Conservation (phyloP, 2,329 filamentous ascomycete genomes). For the Diaporthe sp. region DNA sequence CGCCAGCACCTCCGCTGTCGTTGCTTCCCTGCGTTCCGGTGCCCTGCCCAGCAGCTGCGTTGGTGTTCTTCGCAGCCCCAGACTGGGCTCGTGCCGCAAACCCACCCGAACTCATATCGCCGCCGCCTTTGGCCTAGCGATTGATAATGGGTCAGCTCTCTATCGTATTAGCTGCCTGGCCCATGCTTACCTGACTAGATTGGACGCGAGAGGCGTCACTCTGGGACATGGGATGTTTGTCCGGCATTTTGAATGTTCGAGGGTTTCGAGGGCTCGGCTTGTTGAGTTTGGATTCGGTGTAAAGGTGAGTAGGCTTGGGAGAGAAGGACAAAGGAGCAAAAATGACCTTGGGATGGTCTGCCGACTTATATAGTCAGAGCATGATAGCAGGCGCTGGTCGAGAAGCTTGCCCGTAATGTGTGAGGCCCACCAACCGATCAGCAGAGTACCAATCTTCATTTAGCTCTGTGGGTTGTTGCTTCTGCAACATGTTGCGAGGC, state of each 20-base stretch:
- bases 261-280: neutral
- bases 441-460: too few species aligned
- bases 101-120: constrained; percentile 9
- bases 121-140: neutral
- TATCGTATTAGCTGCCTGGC: too few species aligned
- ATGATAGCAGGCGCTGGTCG: neutral
- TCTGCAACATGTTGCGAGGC: neutral
- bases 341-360: neutral
- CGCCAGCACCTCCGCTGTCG: neutral
- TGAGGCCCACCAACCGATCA: neutral
- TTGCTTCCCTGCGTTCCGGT: neutral
- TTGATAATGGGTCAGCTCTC: neutral
- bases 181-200: neutral
- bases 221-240: neutral
- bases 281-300: neutral
- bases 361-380: neutral
- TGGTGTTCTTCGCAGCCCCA: neutral
- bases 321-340: neutral
- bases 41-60: neutral
- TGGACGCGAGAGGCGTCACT: constrained; percentile 14
- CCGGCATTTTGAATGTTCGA: constrained; percentile 1
- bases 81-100: constrained; percentile 4
- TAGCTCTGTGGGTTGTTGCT: neutral
- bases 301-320: neutral
- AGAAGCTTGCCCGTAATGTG: neutral